Evolutionary conservation across 2,329 filamentous ascomycete species (phyloP), one percentile per base, ranked within the genome.

Genomic region (Parastagonospora nodorum): DNA sequence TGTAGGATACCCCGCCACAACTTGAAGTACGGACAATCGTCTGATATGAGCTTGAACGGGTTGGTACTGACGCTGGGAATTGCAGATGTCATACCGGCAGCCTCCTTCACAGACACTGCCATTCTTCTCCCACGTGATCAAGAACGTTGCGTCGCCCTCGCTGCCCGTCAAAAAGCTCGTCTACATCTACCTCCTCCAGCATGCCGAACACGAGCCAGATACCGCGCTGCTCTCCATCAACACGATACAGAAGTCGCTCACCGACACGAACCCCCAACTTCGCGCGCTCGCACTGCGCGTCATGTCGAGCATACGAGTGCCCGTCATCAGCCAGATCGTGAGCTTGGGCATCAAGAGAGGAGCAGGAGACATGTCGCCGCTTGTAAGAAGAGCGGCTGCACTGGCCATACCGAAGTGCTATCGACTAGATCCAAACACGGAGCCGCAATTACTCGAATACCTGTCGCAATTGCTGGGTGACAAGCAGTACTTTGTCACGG

Each of bases 121-220:
- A 16, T 96, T 93, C 81, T 99, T 99, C 80, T 96, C 93, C n/a
- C 89, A 92, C 19, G 89, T 99, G 48, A 91, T 99, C 73, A 99
- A 99, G 79, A 99, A 97, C 65, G 91, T 97, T 52, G 93, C 93
- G 27, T 96, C 90, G 32, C 89, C 92, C 11, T 96, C 92, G 66
- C 83, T 97, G 65, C 92, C 96, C 68, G 92, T 97, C 75, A 95
- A 97, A 77, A 97, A 97, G 75, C 86, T 99, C 48, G 94, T 99
- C 56, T 99, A 99, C 80, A 96, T 97, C 72, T 99, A 97, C 76
- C 86, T 99, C 55, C 88, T 97, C 53, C 90, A 95, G 72, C 92
- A 99, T 82, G 94, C 94, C 72, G 94, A 97, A 73, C 86, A 92
- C 58, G 94, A 97, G 69, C 94, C 93, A 50, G 94, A 99, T 75